Percentiles rank a stretch among this genome's conserved stretches.
These are phyloP conservation scores for Cercospora citrullina DNA, from an alignment of 2,329 filamentous ascomycete species.

Conservation along the genomic window DNA sequence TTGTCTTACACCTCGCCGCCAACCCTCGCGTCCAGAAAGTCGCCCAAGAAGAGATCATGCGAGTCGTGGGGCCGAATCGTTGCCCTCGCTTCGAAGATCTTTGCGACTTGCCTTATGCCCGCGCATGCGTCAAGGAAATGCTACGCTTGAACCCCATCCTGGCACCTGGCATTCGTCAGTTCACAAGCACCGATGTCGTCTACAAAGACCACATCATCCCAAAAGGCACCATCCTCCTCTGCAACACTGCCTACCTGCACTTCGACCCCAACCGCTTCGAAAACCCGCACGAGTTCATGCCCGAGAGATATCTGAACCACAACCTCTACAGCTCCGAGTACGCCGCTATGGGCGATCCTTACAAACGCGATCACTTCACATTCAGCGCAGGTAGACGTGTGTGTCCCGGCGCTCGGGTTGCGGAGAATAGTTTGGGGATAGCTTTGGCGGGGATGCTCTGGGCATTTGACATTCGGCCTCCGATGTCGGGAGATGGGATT, in stretches of 20 bases:
- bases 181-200: background rate
- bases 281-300: background rate
- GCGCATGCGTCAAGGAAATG: conserved; percentile 7
- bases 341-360: background rate
- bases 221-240: background rate
- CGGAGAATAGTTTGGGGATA: background rate
- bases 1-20: background rate
- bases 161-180: background rate
- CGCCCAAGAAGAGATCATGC: background rate
- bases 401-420: background rate
- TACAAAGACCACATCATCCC: conserved; percentile 7
- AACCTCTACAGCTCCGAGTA: background rate
- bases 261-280: background rate
- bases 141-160: background rate
- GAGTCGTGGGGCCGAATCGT: background rate
- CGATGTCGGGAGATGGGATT: background rate
- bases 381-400: background rate
- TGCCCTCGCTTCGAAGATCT: background rate
- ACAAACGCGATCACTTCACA: background rate
- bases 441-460: background rate
- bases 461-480: background rate
- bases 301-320: background rate
- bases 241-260: background rate
- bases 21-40: background rate
- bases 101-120: background rate